Evolutionary conservation across 768 basidiomycete species (phyloP).

Genomic region (Leucocoprinus leucothites): DNA sequence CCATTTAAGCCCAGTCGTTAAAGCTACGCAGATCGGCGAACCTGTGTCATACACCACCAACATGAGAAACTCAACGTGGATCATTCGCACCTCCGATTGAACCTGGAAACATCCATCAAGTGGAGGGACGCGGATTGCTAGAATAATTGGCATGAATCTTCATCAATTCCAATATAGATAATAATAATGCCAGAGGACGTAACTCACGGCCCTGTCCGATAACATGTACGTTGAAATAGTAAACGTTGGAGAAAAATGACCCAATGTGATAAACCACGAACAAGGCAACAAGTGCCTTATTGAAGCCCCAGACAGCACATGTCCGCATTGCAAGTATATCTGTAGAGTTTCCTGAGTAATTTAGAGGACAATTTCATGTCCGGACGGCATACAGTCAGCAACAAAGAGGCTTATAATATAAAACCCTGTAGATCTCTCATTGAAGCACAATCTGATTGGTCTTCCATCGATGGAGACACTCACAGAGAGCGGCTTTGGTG

Average conservation of each 20-base stretch:
- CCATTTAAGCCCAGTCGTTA: no score
- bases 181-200: neutral
- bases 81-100: no score
- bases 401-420: neutral
- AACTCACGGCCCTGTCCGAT: neutral
- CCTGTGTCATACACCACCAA: constrained; percentile 2
- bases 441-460: no score
- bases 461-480: no score
- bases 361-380: neutral
- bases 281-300: neutral
- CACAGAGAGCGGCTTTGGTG: no score
- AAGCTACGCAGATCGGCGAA: neutral
- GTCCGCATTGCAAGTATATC: neutral
- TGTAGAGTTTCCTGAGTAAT: neutral
- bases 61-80: neutral
- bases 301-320: neutral
- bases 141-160: neutral
- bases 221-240: neutral
- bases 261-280: neutral
- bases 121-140: neutral
- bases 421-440: neutral
- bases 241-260: neutral
- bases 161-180: no score
- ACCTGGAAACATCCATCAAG: neutral
- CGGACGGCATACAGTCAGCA: neutral